Conservation (phyloP, 306 rosid genomes). For the Dryas drummondii region DNA sequence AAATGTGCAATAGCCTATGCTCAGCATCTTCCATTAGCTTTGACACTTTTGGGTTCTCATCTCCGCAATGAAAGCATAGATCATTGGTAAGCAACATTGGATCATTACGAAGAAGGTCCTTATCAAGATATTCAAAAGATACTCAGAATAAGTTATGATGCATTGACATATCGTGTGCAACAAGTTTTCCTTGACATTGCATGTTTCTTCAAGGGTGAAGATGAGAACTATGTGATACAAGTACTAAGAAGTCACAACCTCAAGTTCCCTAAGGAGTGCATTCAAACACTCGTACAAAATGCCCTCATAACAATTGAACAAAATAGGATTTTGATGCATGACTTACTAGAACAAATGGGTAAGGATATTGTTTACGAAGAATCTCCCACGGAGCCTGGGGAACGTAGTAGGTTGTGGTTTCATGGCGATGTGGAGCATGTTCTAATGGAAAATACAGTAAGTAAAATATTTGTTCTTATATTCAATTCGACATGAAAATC, state of each 20-base stretch:
- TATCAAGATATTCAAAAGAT: too few relatives aligned
- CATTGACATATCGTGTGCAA: too few relatives aligned
- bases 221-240: too few relatives aligned
- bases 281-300: too few relatives aligned
- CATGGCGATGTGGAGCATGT: constrained; percentile 26
- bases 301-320: constrained; percentile 12
- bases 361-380: constrained; percentile 30
- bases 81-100: constrained; percentile 36
- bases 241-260: too few relatives aligned
- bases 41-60: constrained; percentile 37
- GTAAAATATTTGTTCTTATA: constrained; percentile 2
- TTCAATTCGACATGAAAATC: constrained; percentile 10
- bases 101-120: constrained; percentile 24
- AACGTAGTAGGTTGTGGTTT: constrained; percentile 34
- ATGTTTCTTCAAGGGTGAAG: too few relatives aligned
- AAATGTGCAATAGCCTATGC: too few relatives aligned
- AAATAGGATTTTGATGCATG: constrained; percentile 32
- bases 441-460: background rate
- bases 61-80: constrained; percentile 17
- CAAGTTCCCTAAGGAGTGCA: too few relatives aligned
- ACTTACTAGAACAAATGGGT: constrained; percentile 43
- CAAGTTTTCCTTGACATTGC: too few relatives aligned
- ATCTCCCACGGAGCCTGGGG: constrained; percentile 21
- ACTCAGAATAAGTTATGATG: too few relatives aligned
- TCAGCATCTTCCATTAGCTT: constrained; percentile 27